Percentiles rank a stretch among this genome's conserved stretches.
phyloP scores from a whole-genome alignment of 495 filamentous ascomycete species.

The Collariella sp. region DNA sequence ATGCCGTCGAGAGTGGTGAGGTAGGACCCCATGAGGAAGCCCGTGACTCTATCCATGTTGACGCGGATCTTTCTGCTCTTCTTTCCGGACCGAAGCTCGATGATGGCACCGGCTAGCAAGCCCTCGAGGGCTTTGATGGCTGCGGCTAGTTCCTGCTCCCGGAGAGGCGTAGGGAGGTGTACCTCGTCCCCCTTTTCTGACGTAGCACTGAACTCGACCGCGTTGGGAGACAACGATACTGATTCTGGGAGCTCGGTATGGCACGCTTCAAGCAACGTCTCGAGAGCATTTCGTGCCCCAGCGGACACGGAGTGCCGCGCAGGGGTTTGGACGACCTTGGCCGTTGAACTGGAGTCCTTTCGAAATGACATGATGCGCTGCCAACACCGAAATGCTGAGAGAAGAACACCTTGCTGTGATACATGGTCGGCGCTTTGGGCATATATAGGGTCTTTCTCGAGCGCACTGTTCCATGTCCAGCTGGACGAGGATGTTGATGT shows the following conservation, averaged over 20 bases:
- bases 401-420: constrained; percentile 4
- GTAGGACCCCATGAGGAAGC: constrained; percentile 65
- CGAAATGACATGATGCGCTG: constrained; percentile 2
- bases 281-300: constrained; percentile 25
- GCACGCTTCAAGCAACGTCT: constrained; percentile 18
- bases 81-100: constrained; percentile 45
- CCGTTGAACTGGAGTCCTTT: constrained; percentile 1
- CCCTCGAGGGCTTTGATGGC: constrained; percentile 65
- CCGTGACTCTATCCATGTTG: constrained; percentile 54
- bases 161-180: constrained; percentile 57
- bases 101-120: constrained; percentile 56
- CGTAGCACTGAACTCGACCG: constrained; percentile 25
- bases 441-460: background rate
- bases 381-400: constrained; percentile 8
- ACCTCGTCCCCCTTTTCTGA: constrained; percentile 26
- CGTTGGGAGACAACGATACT: constrained; percentile 19
- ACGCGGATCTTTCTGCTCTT: constrained; percentile 43
- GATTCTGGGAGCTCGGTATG: constrained; percentile 24
- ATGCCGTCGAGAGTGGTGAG: constrained; percentile 62
- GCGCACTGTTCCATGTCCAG: background rate
- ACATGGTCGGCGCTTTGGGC: background rate
- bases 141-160: constrained; percentile 58
- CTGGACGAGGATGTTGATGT: background rate
- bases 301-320: constrained; percentile 19
- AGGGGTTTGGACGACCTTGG: background rate